Conservation (phyloP, 2,329 filamentous ascomycete genomes). For the Sarocladium kiliense region DNA sequence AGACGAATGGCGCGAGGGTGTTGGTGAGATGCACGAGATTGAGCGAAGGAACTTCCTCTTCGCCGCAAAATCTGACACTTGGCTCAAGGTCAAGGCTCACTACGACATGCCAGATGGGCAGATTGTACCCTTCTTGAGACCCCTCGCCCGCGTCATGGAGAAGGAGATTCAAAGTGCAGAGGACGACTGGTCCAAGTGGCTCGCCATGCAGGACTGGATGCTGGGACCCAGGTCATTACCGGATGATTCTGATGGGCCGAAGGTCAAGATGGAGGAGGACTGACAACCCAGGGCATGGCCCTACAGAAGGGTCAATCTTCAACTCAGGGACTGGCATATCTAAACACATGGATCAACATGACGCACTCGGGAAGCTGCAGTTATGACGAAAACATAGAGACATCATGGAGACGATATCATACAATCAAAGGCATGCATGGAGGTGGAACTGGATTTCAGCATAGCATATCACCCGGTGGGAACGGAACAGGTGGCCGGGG, state of each 20-base stretch:
- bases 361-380: no score
- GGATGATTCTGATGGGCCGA: constrained; percentile 21
- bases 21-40: constrained; percentile 78
- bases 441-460: no score
- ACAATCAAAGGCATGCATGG: neutral
- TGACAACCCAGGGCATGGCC: no score
- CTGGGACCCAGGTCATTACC: constrained; percentile 70
- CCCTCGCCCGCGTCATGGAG: constrained; percentile 70
- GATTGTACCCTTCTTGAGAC: constrained; percentile 79
- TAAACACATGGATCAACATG: no score
- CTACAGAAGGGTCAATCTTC: no score
- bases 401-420: neutral
- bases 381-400: no score
- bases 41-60: constrained; percentile 94
- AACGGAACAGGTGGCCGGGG: no score
- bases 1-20: constrained; percentile 79
- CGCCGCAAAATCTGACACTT: constrained; percentile 85
- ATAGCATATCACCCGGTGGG: no score
- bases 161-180: constrained; percentile 81
- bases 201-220: constrained; percentile 99
- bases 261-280: constrained; percentile 25
- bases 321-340: no score
- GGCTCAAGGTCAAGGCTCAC: constrained; percentile 81
- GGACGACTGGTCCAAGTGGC: constrained; percentile 85
- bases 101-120: constrained; percentile 86